phyloP scores from a whole-genome alignment of 1,284 basidiomycete species.

The Trichosporon sp. region DNA sequence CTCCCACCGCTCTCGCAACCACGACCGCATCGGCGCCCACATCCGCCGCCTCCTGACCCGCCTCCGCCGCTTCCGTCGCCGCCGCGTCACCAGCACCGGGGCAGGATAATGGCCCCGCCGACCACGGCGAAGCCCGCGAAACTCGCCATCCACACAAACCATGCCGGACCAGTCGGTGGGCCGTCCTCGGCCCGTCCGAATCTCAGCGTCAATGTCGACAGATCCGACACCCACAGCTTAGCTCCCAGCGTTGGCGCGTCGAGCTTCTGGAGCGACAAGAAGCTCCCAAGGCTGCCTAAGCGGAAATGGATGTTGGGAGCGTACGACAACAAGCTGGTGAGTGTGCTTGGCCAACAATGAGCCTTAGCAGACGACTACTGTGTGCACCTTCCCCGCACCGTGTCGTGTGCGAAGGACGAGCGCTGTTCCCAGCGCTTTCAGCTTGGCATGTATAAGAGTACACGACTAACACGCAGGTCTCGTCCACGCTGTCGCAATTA shows the following conservation, averaged over 20 bases:
- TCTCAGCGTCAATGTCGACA: conserved; percentile 14
- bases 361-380: neutral
- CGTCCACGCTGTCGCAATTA: conserved; percentile 43
- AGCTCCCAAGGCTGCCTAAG: conserved; percentile 12
- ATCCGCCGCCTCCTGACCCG: neutral
- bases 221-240: conserved; percentile 3
- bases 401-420: neutral
- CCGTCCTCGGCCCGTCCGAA: conserved; percentile 2
- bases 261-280: conserved; percentile 13
- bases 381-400: neutral
- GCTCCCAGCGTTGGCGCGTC: neutral
- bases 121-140: conserved; percentile 3
- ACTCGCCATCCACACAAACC: neutral
- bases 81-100: neutral
- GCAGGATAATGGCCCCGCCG: neutral
- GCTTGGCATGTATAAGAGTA: neutral
- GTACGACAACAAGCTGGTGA: conserved; percentile 46
- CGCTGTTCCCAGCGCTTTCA: neutral
- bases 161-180: neutral
- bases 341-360: conserved; percentile 9
- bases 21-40: neutral
- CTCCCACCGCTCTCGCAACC: neutral
- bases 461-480: conserved; percentile 28
- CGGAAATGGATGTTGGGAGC: conserved; percentile 33
- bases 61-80: neutral